phyloP scores from a whole-genome alignment of 2,329 filamentous ascomycete genomes.

The Calonectria pseudoturangicola region DNA sequence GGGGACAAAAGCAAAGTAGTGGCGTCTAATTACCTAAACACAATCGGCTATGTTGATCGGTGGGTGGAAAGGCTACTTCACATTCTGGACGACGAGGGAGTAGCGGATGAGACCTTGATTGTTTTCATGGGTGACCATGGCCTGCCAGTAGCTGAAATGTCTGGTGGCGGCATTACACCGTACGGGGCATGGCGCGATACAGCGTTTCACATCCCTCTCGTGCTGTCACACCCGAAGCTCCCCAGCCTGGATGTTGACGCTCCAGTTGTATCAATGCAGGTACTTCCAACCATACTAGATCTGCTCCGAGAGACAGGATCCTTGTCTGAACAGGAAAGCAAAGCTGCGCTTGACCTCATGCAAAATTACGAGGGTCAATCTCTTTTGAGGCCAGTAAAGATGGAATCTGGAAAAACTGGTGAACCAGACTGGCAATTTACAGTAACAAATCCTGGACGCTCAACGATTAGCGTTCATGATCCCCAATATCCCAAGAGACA shows the following conservation, averaged over 20 bases:
- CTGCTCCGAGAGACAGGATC: slow-evolving; percentile 55
- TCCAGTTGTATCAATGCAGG: slow-evolving; percentile 51
- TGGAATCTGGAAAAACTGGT: slow-evolving; percentile 33
- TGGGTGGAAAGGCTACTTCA: slow-evolving; percentile 53
- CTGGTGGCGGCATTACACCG: slow-evolving; percentile 45
- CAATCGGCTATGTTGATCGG: slow-evolving; percentile 53
- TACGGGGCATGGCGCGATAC: slow-evolving; percentile 55
- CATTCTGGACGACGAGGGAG: slow-evolving; percentile 54
- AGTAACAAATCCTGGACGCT: not conserved
- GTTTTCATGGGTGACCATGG: slow-evolving; percentile 57
- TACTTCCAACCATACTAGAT: slow-evolving; percentile 57
- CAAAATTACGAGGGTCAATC: slow-evolving; percentile 54
- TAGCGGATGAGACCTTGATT: slow-evolving; percentile 56
- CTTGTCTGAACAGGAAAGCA: slow-evolving; percentile 39
- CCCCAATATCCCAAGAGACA: not conserved
- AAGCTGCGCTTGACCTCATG: slow-evolving; percentile 47
- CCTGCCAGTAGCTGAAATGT: slow-evolving; percentile 52
- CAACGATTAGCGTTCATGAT: not conserved
- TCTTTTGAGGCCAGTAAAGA: slow-evolving; percentile 47
- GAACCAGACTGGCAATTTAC: slow-evolving; percentile 47
- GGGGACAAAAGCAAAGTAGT: not conserved
- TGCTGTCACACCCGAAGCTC: slow-evolving; percentile 55
- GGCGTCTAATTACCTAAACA: slow-evolving; percentile 52
- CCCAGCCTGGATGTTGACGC: slow-evolving; percentile 51
- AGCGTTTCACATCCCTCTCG: slow-evolving; percentile 54